A percentile compares a stretch with the other conserved stretches of the same genome.
These are phyloP conservation scores for Ganoderma leucocontextum DNA, from an alignment of 1,284 basidiomycete genomes.

Conservation along the genomic window DNA sequence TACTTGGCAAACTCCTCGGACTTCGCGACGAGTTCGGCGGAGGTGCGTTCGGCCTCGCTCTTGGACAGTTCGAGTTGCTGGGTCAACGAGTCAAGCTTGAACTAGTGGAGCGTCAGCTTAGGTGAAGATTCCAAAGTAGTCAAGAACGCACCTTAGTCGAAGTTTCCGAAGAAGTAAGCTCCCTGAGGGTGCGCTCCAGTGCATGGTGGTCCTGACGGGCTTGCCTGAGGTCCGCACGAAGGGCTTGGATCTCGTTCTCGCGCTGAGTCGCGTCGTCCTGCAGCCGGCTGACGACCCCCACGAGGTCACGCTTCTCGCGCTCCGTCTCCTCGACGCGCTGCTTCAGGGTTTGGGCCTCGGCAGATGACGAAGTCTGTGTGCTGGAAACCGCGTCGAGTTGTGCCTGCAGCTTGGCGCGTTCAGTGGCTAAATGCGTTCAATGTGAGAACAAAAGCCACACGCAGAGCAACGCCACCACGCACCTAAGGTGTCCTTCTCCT, in stretches of 20 bases:
- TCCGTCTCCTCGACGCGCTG: constrained; percentile 74
- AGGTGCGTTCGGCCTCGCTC: constrained; percentile 73
- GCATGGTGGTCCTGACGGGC: constrained; percentile 76
- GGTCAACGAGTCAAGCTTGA: constrained; percentile 79
- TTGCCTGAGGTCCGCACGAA: constrained; percentile 75
- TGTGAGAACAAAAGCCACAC: constrained; percentile 8
- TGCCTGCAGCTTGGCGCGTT: constrained; percentile 59
- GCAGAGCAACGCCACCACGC: constrained; percentile 36
- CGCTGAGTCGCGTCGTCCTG: constrained; percentile 74
- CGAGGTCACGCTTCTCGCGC: constrained; percentile 81
- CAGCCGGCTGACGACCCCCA: constrained; percentile 75
- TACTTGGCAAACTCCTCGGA: constrained; percentile 79
- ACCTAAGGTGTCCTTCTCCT: constrained; percentile 74
- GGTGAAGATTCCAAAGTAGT: no score
- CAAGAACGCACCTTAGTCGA: constrained; percentile 64
- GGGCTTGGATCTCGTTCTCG: constrained; percentile 75
- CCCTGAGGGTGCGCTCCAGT: constrained; percentile 71
- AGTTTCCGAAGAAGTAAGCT: constrained; percentile 73
- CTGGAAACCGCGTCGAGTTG: constrained; percentile 61
- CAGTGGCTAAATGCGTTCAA: constrained; percentile 49
- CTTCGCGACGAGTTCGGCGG: constrained; percentile 67
- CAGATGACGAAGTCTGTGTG: constrained; percentile 65
- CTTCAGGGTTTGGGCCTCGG: constrained; percentile 65
- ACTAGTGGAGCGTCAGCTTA: constrained; percentile 52
- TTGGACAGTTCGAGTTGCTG: constrained; percentile 82